A percentile compares a stretch with the other conserved stretches of the same genome.
Conservation (phyloP, 1,284 basidiomycete species). For the Fomes fomentarius region DNA sequence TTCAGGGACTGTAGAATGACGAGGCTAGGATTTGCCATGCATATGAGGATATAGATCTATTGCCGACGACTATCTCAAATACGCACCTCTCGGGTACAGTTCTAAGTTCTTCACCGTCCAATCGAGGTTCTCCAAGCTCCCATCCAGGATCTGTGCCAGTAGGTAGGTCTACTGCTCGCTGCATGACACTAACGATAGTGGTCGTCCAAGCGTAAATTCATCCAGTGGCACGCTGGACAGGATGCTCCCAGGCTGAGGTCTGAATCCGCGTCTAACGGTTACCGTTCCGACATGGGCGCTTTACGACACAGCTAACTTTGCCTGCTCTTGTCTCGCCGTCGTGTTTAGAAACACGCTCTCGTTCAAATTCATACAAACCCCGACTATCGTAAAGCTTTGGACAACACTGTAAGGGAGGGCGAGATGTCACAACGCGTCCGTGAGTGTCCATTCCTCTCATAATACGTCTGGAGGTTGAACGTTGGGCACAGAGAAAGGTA, state of each 20-base stretch:
- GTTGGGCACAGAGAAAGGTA: constrained; percentile 63
- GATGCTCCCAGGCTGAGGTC: too few species aligned
- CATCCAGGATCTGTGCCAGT: constrained; percentile 57
- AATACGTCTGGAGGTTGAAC: background rate
- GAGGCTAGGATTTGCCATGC: constrained; percentile 34
- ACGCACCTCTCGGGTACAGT: constrained; percentile 58
- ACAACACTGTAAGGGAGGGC: too few species aligned
- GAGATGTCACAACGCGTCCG: constrained; percentile 77
- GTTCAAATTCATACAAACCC: too few species aligned
- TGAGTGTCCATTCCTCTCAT: constrained; percentile 44
- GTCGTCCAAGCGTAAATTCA: background rate
- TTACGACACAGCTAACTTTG: too few species aligned
- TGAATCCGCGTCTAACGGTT: too few species aligned
- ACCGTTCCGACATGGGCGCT: too few species aligned
- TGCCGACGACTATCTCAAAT: background rate
- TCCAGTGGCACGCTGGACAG: background rate
- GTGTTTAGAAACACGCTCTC: too few species aligned
- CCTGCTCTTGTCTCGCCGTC: too few species aligned
- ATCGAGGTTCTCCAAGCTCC: constrained; percentile 50
- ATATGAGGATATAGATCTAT: background rate
- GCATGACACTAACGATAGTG: constrained; percentile 10
- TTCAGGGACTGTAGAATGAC: constrained; percentile 65
- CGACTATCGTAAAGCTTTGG: too few species aligned
- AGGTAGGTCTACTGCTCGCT: constrained; percentile 47
- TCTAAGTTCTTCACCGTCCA: constrained; percentile 42